Conservation (phyloP, 1,139 yeast genomes). For the Yamadazyma sp. region DNA sequence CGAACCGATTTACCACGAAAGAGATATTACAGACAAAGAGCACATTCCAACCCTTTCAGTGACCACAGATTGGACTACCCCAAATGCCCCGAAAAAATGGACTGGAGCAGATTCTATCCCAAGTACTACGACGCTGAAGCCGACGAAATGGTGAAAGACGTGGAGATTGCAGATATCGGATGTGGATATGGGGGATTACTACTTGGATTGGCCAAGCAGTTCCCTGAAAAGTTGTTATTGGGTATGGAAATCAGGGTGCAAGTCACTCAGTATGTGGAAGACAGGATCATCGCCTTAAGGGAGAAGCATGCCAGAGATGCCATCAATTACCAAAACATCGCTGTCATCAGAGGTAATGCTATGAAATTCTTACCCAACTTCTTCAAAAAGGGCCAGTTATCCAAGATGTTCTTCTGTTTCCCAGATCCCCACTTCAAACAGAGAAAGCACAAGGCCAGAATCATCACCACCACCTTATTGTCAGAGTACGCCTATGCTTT, state of each 20-base stretch:
- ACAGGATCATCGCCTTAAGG: slow-evolving; percentile 86
- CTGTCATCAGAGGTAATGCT: slow-evolving; percentile 91
- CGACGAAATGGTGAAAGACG: slow-evolving; percentile 50
- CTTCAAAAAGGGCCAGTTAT: slow-evolving; percentile 74
- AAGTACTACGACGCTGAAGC: slow-evolving; percentile 43
- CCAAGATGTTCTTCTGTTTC: slow-evolving; percentile 95
- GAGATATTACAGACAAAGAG: slow-evolving; percentile 91
- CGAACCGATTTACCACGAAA: slow-evolving; percentile 68
- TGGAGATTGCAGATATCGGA: slow-evolving; percentile 94
- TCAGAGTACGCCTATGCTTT: slow-evolving; percentile 92
- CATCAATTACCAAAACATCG: slow-evolving; percentile 68
- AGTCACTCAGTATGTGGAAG: slow-evolving; percentile 96
- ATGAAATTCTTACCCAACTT: slow-evolving; percentile 97
- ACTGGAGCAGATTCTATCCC: slow-evolving; percentile 82
- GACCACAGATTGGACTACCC: slow-evolving; percentile 95
- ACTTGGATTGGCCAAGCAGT: slow-evolving; percentile 74
- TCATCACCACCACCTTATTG: slow-evolving; percentile 81
- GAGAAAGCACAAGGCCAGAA: slow-evolving; percentile 95
- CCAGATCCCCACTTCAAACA: slow-evolving; percentile 99
- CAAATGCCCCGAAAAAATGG: slow-evolving; percentile 73
- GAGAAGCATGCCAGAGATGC: slow-evolving; percentile 34
- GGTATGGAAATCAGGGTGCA: slow-evolving; percentile 99
- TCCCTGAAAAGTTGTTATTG: slow-evolving; percentile 70
- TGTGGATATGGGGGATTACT: slow-evolving; percentile 97
- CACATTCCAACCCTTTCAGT: slow-evolving; percentile 96